These are phyloP conservation scores for Nemania bipapillata DNA, from an alignment of 2,329 filamentous ascomycete species.

Conservation along the genomic window DNA sequence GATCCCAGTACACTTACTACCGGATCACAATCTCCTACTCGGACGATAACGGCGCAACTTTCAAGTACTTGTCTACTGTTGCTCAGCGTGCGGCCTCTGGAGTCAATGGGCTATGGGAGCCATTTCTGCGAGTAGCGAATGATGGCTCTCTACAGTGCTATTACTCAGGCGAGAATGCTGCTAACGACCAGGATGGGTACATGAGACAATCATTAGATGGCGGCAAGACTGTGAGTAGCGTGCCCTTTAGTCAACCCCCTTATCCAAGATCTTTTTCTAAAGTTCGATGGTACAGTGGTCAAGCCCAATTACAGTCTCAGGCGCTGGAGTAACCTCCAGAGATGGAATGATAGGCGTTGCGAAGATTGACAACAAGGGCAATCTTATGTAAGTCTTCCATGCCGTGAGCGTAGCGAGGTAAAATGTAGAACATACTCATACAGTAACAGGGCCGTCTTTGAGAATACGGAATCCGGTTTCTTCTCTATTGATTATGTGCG, in stretches of 20 bases:
- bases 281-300: conserved; percentile 32
- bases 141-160: conserved; percentile 58
- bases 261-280: conserved; percentile 48
- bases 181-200: conserved; percentile 56
- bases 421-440: background rate
- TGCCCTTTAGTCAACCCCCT: background rate
- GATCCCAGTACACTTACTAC: conserved; percentile 51
- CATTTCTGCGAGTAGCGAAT: conserved; percentile 55
- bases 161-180: conserved; percentile 57
- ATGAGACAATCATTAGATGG: conserved; percentile 55
- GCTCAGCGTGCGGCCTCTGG: conserved; percentile 42
- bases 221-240: conserved; percentile 49
- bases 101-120: conserved; percentile 59
- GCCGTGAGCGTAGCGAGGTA: background rate
- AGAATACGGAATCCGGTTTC: conserved; percentile 51
- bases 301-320: conserved; percentile 50
- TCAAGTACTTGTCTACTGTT: conserved; percentile 51
- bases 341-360: conserved; percentile 61
- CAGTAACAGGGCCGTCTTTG: conserved; percentile 55
- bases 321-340: conserved; percentile 50
- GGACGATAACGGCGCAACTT: conserved; percentile 55
- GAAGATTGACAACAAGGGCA: conserved; percentile 43
- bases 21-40: conserved; percentile 58
- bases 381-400: conserved; percentile 50
- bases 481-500: conserved; percentile 55